Conservation (phyloP, 257 asterid genomes). For the Capsicum pubescens region DNA sequence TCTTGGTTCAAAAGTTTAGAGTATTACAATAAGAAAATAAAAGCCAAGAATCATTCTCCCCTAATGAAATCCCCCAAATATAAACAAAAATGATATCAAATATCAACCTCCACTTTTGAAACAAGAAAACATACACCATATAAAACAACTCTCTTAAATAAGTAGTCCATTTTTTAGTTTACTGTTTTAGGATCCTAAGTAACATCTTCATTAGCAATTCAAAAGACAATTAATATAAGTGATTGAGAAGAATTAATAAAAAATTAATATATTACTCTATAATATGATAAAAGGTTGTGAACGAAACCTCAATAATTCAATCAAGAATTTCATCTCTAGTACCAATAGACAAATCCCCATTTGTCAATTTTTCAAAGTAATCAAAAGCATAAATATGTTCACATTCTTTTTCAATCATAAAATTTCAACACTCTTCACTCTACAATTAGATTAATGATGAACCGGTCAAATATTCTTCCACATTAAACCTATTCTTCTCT, state of each 20-base stretch:
- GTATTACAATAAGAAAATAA: too few species aligned
- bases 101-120: too few species aligned
- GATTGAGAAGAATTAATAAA: background rate
- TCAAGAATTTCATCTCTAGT: conserved; percentile 45
- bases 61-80: too few species aligned
- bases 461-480: conserved; percentile 37
- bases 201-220: too few species aligned
- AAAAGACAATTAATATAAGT: background rate
- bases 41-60: too few species aligned
- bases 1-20: too few species aligned
- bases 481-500: conserved; percentile 22
- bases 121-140: too few species aligned
- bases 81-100: too few species aligned
- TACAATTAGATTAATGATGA: conserved; percentile 28
- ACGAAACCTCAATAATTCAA: conserved; percentile 47
- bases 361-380: conserved; percentile 44
- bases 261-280: background rate
- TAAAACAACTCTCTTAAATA: too few species aligned
- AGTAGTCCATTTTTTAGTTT: too few species aligned
- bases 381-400: conserved; percentile 47
- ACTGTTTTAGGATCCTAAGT: too few species aligned
- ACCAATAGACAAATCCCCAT: conserved; percentile 45
- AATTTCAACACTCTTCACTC: conserved; percentile 43
- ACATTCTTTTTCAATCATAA: conserved; percentile 47
- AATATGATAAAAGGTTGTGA: too few species aligned